These are phyloP conservation scores for Polygonum maritimum DNA, from an alignment of 148 eudicot genomes.

Conservation along the genomic window DNA sequence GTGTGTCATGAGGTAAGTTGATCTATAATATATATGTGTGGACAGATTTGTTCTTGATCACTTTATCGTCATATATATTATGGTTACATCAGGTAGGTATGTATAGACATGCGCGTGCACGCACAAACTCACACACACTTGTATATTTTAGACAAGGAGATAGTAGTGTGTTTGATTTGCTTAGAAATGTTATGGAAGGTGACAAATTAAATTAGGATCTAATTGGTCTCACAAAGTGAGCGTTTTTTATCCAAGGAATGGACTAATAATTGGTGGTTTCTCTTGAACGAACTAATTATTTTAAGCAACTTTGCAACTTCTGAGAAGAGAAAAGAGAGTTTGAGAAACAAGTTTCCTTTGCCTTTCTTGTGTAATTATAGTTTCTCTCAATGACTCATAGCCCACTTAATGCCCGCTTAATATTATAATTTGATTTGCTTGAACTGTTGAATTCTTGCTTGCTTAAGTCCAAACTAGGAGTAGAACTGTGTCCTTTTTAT, in stretches of 20 bases:
- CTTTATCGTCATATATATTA: not conserved
- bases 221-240: not conserved
- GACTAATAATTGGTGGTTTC: not conserved
- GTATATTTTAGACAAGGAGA: not conserved
- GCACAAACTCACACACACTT: not conserved
- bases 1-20: not conserved
- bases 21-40: slow-evolving; percentile 1
- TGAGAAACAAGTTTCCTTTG: not conserved
- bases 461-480: not conserved
- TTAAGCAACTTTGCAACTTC: not conserved
- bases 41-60: not conserved
- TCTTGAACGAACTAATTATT: not conserved
- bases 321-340: not conserved
- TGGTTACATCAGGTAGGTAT: not conserved
- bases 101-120: not conserved
- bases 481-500: not conserved
- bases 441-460: not conserved
- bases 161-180: not conserved
- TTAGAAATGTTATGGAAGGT: not conserved
- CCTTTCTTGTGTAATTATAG: not conserved
- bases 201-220: not conserved
- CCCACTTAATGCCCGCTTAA: not conserved
- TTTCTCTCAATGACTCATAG: not conserved
- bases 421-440: not conserved
- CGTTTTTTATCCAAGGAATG: not conserved